These are phyloP conservation scores for Dovyalis caffra DNA, from an alignment of 345 rosid species.

Conservation along the genomic window DNA sequence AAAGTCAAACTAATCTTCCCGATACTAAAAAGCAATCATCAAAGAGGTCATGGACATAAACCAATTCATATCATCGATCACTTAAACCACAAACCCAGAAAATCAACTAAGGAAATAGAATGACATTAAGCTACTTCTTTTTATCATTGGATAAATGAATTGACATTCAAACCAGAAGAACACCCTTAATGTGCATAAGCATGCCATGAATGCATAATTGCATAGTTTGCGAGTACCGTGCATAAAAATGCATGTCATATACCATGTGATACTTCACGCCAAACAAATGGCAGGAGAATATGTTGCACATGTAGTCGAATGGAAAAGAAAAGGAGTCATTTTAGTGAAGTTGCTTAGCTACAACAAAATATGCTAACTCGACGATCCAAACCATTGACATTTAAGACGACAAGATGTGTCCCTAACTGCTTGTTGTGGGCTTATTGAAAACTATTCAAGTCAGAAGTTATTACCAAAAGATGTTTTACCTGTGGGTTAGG, in stretches of 20 bases:
- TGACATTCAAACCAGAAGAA: neutral
- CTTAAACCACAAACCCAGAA: neutral
- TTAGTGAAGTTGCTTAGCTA: neutral
- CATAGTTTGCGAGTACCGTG: too few relatives aligned
- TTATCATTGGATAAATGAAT: too few relatives aligned
- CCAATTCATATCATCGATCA: neutral
- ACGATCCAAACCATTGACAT: neutral
- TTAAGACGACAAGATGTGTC: neutral
- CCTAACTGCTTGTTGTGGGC: too few relatives aligned
- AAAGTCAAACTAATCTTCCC: neutral
- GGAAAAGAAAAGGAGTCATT: neutral
- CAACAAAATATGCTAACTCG: neutral
- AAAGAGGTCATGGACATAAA: neutral
- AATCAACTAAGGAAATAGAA: neutral
- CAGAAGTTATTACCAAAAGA: neutral
- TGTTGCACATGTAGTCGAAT: neutral
- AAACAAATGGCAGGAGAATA: neutral
- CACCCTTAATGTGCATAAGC: neutral
- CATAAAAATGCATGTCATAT: neutral
- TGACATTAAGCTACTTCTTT: too few relatives aligned
- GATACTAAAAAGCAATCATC: neutral
- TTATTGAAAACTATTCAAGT: too few relatives aligned
- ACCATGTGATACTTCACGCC: too few relatives aligned
- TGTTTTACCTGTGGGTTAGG: slow-evolving; percentile 78
- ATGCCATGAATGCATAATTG: neutral